phyloP scores from a whole-genome alignment of 2,329 filamentous ascomycete genomes.

The Samsoniella hepiali region DNA sequence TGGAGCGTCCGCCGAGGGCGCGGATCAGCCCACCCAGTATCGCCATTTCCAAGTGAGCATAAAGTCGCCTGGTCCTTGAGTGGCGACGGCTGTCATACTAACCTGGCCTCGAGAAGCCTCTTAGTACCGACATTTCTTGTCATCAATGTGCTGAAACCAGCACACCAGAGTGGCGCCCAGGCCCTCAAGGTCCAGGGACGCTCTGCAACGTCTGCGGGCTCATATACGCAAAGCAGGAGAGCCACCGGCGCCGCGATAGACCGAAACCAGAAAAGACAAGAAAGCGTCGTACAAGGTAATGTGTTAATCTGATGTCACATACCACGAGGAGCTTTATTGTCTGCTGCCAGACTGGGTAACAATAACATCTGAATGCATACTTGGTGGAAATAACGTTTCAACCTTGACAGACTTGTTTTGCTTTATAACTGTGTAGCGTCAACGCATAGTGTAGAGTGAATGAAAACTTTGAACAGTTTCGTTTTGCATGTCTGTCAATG shows the following conservation, averaged over 20 bases:
- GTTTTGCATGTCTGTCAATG: no score
- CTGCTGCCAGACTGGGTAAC: not conserved
- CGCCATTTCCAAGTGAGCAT: conserved; percentile 6
- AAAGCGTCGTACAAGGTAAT: not conserved
- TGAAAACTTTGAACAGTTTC: not conserved
- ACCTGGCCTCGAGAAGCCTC: not conserved
- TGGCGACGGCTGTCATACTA: not conserved
- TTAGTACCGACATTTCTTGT: conserved; percentile 15
- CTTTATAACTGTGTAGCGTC: not conserved
- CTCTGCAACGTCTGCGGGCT: conserved; percentile 21
- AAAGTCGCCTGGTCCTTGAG: not conserved
- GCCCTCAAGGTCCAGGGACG: conserved; percentile 17
- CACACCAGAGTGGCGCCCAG: conserved; percentile 19
- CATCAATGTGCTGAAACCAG: conserved; percentile 13
- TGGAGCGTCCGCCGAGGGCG: not conserved
- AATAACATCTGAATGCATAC: not conserved
- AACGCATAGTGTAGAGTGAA: not conserved
- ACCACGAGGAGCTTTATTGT: no score
- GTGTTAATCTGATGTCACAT: not conserved
- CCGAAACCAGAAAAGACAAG: not conserved
- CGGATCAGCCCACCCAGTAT: not conserved
- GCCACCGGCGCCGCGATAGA: conserved; percentile 6
- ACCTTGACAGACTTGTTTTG: not conserved
- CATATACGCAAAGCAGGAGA: conserved; percentile 19
- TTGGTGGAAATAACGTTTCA: not conserved